These are phyloP conservation scores for Didymellaceae sp. DNA, from an alignment of 2,329 filamentous ascomycete genomes.

Conservation along the genomic window DNA sequence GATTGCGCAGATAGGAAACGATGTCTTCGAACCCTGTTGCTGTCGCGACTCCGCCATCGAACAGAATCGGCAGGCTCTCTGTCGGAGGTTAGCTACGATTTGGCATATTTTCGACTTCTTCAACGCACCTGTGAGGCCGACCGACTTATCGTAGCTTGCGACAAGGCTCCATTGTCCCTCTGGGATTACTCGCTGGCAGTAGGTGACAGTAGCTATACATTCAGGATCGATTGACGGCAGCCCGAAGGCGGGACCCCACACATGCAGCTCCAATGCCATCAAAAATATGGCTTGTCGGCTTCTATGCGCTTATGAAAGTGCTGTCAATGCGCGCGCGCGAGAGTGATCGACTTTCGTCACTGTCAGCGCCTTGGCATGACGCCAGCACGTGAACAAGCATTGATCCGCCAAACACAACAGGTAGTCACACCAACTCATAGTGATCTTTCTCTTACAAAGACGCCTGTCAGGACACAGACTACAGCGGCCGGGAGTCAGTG, in stretches of 20 bases:
- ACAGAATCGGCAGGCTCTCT: constrained; percentile 65
- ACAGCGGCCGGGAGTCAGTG: background rate
- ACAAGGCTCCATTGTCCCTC: constrained; percentile 53
- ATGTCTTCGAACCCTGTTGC: constrained; percentile 68
- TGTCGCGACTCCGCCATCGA: constrained; percentile 60
- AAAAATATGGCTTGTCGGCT: background rate
- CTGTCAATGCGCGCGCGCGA: background rate
- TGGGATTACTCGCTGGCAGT: constrained; percentile 70
- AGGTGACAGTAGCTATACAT: constrained; percentile 83
- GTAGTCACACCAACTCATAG: background rate
- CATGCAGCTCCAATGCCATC: constrained; percentile 76
- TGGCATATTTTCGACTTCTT: background rate
- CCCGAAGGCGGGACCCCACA: constrained; percentile 89
- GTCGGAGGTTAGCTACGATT: constrained; percentile 6
- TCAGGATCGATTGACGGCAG: constrained; percentile 90
- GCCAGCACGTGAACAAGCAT: constrained; percentile 32
- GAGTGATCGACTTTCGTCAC: background rate
- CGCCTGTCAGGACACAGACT: constrained; percentile 6
- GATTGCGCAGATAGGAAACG: constrained; percentile 59
- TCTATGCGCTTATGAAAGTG: background rate
- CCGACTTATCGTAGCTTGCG: constrained; percentile 65
- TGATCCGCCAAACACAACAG: constrained; percentile 6
- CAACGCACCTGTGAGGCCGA: constrained; percentile 66
- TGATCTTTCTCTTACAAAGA: constrained; percentile 1
- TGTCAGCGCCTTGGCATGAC: constrained; percentile 18